Evolutionary conservation across 108 stramenopile species (phyloP), one percentile per base, ranked within the genome.

Genomic region (Stephanodiscus triporus): DNA sequence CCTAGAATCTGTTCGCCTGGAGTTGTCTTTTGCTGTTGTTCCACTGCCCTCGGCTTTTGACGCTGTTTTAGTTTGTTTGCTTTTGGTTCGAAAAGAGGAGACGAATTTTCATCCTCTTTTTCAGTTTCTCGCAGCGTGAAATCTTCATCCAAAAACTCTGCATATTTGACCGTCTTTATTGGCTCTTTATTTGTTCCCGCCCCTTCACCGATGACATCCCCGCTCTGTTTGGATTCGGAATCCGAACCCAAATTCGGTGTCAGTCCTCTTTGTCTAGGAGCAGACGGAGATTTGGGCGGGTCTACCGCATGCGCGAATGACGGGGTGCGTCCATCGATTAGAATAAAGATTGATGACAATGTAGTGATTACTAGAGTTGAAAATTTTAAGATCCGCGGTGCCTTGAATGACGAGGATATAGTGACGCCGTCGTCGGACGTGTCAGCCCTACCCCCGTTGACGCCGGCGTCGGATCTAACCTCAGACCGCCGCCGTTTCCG

Each of bases 11-110:
- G 14, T 42, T 45, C 48, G n/a, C 17, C 9, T 36, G 32, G 19
- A 17, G 2, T 48, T 30, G 36, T 73, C 1, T 13, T 56, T 23
- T 47, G 56, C 14, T 8, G 49, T 14, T 66, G 51, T 45, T 67
- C 66, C 29, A 49, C 60, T 47, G 9, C n/a, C 37, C 43, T 34
- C 38, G 57, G 56, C 45, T 40, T 70, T 22, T 66, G 77, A 45
- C 56, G 53, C 17, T 66, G 63, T 61, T 37, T 59, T n/a, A 7
- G 60, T 38, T 62, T 62, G 9, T 62, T 29, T 19, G 40, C 34
- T 37, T 62, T 62, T 34, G 61, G 20, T 62, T 47, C 23, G 23
- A 3, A 19, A 6, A 24, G 24, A 4, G 47, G 17, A 24, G 60
- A 38, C 9, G 22, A 22, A 42, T 22, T 22, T 42, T 29, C 29